Percentiles rank a stretch among this genome's conserved stretches.
Evolutionary conservation across 2,329 filamentous ascomycete species (phyloP).

Genomic region (Phialophora tarda): DNA sequence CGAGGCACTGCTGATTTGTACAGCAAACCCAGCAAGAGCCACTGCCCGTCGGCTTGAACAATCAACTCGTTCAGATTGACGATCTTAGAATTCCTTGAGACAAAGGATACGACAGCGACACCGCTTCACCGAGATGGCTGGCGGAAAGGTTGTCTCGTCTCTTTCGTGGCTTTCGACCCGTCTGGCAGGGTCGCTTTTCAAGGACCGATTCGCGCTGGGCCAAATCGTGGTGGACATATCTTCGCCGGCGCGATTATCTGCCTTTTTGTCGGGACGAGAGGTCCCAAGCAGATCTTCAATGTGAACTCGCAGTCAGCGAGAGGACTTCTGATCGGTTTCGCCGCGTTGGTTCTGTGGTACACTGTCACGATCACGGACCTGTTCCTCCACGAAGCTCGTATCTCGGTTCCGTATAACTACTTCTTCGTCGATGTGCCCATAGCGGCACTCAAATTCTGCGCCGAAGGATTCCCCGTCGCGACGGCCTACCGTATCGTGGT

Average conservation of each 20-base stretch:
- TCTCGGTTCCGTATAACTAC: slow-evolving; percentile 3
- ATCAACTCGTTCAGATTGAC: background rate
- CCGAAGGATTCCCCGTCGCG: background rate
- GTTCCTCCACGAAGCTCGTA: background rate
- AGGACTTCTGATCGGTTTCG: background rate
- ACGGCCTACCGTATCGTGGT: slow-evolving; percentile 2
- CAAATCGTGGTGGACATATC: slow-evolving; percentile 3
- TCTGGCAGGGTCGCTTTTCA: background rate
- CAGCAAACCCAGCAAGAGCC: background rate
- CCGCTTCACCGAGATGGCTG: background rate
- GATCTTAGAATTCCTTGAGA: background rate
- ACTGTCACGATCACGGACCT: background rate
- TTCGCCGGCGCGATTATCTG: background rate
- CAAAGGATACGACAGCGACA: background rate
- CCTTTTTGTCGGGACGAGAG: background rate
- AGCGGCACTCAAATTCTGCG: slow-evolving; percentile 1
- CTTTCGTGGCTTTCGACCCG: background rate
- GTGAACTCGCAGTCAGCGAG: background rate
- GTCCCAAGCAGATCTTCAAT: background rate
- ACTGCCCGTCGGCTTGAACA: background rate
- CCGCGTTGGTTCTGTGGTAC: background rate
- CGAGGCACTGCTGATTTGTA: too few species aligned
- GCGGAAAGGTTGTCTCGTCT: background rate
- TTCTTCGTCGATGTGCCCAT: slow-evolving; percentile 3
- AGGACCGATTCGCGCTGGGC: background rate